Percentiles rank a stretch among this genome's conserved stretches.
Conservation (phyloP, 2,329 filamentous ascomycete species). For the Aschersonia sp. region DNA sequence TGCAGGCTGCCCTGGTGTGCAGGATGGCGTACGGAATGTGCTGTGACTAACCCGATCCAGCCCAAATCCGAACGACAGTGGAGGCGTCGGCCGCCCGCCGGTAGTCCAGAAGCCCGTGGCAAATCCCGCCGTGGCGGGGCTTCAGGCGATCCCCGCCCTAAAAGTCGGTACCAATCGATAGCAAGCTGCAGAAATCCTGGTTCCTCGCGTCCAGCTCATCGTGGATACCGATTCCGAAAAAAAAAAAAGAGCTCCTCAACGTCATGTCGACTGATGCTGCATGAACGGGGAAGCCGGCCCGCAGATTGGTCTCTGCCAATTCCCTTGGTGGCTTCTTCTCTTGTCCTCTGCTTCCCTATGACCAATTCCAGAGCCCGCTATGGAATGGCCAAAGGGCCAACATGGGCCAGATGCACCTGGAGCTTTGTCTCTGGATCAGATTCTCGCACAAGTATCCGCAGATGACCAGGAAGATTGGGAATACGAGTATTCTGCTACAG, state of each 20-base stretch:
- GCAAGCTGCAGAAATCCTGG: neutral
- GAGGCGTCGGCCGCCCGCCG: neutral
- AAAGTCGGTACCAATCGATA: neutral
- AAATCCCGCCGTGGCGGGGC: neutral
- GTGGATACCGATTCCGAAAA: too few species aligned
- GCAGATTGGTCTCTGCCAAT: neutral
- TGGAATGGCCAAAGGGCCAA: neutral
- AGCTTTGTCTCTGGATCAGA: constrained; percentile 13
- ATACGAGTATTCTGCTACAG: constrained; percentile 50
- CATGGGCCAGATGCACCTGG: constrained; percentile 10
- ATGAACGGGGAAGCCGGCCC: neutral
- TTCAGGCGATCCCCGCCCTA: neutral
- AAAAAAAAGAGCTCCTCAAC: neutral
- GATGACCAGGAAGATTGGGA: constrained; percentile 48
- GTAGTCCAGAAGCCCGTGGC: neutral
- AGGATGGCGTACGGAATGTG: neutral
- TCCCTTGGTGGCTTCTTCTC: neutral
- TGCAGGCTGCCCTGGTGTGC: neutral
- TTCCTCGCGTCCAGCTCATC: too few species aligned
- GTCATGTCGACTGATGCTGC: neutral
- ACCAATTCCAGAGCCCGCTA: neutral
- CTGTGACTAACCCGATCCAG: neutral
- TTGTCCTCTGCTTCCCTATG: neutral
- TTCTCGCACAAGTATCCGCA: constrained; percentile 10
- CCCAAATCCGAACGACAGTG: neutral